Evolutionary conservation across 169 alveolate species (phyloP).

Genomic region (Perkinsus chesapeaki): DNA sequence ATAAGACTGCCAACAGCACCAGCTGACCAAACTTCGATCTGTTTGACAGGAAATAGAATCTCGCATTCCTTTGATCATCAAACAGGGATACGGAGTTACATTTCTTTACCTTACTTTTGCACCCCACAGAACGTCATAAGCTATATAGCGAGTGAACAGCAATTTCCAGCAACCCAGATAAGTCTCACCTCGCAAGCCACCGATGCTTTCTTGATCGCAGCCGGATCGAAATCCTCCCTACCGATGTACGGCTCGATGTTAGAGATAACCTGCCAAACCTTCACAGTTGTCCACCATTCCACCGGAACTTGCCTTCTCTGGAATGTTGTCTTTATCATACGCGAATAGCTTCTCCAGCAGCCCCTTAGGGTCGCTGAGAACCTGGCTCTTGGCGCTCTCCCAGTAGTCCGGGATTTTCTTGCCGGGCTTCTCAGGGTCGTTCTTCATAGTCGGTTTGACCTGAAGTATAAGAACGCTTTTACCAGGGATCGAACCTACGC

Average conservation of each 20-base stretch:
- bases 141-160: too few species aligned
- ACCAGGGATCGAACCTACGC: not conserved
- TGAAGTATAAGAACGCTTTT: not conserved
- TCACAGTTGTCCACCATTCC: constrained; percentile 41
- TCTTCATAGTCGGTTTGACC: constrained; percentile 43
- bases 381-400: constrained; percentile 56
- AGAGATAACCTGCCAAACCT: constrained; percentile 26
- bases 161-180: not conserved
- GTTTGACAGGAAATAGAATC: too few species aligned
- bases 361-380: constrained; percentile 60
- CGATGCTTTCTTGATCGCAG: constrained; percentile 67
- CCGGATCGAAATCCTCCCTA: constrained; percentile 65
- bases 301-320: constrained; percentile 23
- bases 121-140: too few species aligned
- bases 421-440: constrained; percentile 53
- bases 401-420: constrained; percentile 62
- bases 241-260: constrained; percentile 47
- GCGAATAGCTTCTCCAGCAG: constrained; percentile 62
- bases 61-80: too few species aligned
- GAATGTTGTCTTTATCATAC: constrained; percentile 66
- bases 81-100: too few species aligned
- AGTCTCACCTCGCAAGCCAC: constrained; percentile 49
- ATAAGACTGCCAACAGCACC: not conserved
- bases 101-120: too few species aligned
- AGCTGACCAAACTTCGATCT: too few species aligned